A percentile compares a stretch with the other conserved stretches of the same genome.
These are phyloP conservation scores for bread wheat (Triticum aestivum) DNA, from an alignment of 176 grass and related monocot genomes.

Conservation along the genomic window IWGSC_CS_RefSeq_v2.1 NC_057804.1:127762215-127762714, in stretches of 20 bases:
- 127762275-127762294: too few relatives aligned
- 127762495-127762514: slow-evolving; percentile 11
- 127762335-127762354: too few relatives aligned
- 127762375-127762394: too few relatives aligned
- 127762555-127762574: neutral
- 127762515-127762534: slow-evolving; percentile 1
- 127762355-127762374: too few relatives aligned
- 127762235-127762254: neutral
- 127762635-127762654: slow-evolving; percentile 12
- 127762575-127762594: slow-evolving; percentile 17
- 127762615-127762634: slow-evolving; percentile 4
- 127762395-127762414: neutral
- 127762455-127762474: neutral
- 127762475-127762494: neutral
- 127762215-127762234: neutral
- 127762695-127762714: slow-evolving; percentile 27
- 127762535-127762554: neutral
- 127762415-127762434: neutral
- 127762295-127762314: too few relatives aligned
- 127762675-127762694: neutral
- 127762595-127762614: neutral
- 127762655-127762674: neutral
- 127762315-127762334: too few relatives aligned
- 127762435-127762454: neutral
- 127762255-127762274: too few relatives aligned